A percentile compares a stretch with the other conserved stretches of the same genome.
These are phyloP conservation scores for Exsudoporus floridanus DNA, from an alignment of 1,284 basidiomycete genomes.

Conservation along the genomic window DNA sequence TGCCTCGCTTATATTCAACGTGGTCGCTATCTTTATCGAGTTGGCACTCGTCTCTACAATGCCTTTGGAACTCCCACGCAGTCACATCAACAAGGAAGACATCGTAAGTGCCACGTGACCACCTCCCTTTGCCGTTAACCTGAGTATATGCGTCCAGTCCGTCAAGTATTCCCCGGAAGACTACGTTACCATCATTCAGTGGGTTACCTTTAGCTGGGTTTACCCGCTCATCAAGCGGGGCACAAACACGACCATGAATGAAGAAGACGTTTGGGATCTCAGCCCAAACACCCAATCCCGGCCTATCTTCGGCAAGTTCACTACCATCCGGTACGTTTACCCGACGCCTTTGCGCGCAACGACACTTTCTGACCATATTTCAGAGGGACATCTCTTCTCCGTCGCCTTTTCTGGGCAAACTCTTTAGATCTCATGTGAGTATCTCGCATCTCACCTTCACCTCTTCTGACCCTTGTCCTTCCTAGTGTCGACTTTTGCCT, in stretches of 20 bases:
- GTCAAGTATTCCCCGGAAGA: slow-evolving; percentile 58
- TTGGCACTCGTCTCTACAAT: slow-evolving; percentile 39
- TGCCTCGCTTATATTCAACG: slow-evolving; percentile 35
- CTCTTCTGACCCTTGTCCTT: background rate
- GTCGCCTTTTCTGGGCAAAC: slow-evolving; percentile 66
- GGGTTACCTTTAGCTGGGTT: slow-evolving; percentile 72
- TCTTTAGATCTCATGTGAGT: slow-evolving; percentile 64
- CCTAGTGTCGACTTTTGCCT: slow-evolving; percentile 60
- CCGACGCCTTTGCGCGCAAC: slow-evolving; percentile 14
- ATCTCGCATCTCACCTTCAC: background rate
- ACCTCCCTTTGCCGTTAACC: background rate
- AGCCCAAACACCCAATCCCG: slow-evolving; percentile 55
- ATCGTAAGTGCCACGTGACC: slow-evolving; percentile 36
- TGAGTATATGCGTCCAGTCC: slow-evolving; percentile 33
- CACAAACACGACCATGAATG: slow-evolving; percentile 49
- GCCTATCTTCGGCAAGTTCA: slow-evolving; percentile 51
- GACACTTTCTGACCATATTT: background rate
- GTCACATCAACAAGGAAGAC: slow-evolving; percentile 36
- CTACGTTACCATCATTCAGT: slow-evolving; percentile 61
- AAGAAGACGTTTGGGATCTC: slow-evolving; percentile 59
- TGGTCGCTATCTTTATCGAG: slow-evolving; percentile 37
- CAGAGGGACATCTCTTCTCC: slow-evolving; percentile 56
- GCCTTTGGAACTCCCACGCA: slow-evolving; percentile 48
- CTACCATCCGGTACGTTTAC: slow-evolving; percentile 32
- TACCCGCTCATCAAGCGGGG: slow-evolving; percentile 55